Conservation (phyloP, 352 stramenopile genomes). For the Globisporangium irregulare region DNA sequence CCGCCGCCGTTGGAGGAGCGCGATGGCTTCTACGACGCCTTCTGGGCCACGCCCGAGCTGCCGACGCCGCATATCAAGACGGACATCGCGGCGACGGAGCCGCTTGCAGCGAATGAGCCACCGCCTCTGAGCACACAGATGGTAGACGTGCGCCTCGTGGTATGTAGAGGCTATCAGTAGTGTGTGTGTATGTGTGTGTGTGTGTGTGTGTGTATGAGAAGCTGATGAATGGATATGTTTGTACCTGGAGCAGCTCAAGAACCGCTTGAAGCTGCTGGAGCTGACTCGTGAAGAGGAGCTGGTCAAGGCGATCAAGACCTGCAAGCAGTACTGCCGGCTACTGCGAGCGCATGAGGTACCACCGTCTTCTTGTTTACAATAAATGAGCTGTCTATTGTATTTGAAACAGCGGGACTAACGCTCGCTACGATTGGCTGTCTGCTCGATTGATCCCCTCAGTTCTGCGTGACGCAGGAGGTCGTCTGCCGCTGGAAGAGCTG, state of each 20-base stretch:
- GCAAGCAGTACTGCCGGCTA: slow-evolving; percentile 11
- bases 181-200: background rate
- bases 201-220: background rate
- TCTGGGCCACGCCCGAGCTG: slow-evolving; percentile 34
- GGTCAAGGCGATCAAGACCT: slow-evolving; percentile 12
- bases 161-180: background rate
- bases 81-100: slow-evolving; percentile 7
- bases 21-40: slow-evolving; percentile 33
- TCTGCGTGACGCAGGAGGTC: background rate
- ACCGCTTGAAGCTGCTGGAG: slow-evolving; percentile 18
- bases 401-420: background rate
- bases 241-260: slow-evolving; percentile 14
- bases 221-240: background rate
- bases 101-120: background rate
- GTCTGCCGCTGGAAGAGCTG: slow-evolving; percentile 20
- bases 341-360: slow-evolving; percentile 8
- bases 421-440: background rate
- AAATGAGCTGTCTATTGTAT: background rate
- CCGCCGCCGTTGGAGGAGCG: background rate
- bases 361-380: background rate
- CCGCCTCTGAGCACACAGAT: background rate
- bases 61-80: slow-evolving; percentile 23
- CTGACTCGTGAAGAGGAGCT: slow-evolving; percentile 14
- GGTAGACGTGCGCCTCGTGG: slow-evolving; percentile 8
- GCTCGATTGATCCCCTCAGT: background rate